Base-by-base conservation (phyloP, 1,139 yeast species). In the Yamadazyma songkhlaensis region DNA sequence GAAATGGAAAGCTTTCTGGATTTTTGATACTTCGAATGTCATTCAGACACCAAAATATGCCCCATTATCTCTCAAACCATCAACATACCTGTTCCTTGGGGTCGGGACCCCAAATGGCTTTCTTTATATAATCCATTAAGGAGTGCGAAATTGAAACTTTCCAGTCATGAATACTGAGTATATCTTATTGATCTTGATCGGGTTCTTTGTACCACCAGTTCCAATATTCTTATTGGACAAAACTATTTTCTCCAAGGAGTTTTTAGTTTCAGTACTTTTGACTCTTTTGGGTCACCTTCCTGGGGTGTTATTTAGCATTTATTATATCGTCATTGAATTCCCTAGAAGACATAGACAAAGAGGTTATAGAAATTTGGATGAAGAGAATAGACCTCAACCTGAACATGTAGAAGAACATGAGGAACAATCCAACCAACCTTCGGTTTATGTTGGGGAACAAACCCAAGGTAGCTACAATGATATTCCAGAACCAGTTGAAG, bases 21-120 rank as follows among this genome's bases (percentile, higher is more conserved):
- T n/a, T n/a, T n/a, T n/a, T n/a, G n/a, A n/a, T n/a, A n/a, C n/a
- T n/a, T n/a, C n/a, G n/a, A n/a, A n/a, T n/a, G n/a, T n/a, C n/a
- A n/a, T n/a, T n/a, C n/a, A n/a, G n/a, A n/a, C n/a, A n/a, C n/a
- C n/a, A n/a, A n/a, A n/a, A n/a, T n/a, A n/a, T n/a, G n/a, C n/a
- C n/a, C n/a, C n/a, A n/a, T n/a, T n/a, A n/a, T n/a, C n/a, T n/a
- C n/a, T n/a, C n/a, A n/a, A n/a, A n/a, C n/a, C n/a, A n/a, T n/a
- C n/a, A 24, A 62, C 78, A 37, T 63, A 73, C 79, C 52, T 88
- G 97, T 54, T 92, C 97, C 53, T 83, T 83, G 32, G 97, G 96
- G 58, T 89, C 96, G 0, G 96, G 96, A 1, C 97, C 98, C 82
- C 94, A 90, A 36, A 90, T 81, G 8, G 90, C 86, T 56, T 81